Base-by-base conservation (phyloP, 176 grass and related monocot genomes). In the Aegilops umbellulata region DNA sequence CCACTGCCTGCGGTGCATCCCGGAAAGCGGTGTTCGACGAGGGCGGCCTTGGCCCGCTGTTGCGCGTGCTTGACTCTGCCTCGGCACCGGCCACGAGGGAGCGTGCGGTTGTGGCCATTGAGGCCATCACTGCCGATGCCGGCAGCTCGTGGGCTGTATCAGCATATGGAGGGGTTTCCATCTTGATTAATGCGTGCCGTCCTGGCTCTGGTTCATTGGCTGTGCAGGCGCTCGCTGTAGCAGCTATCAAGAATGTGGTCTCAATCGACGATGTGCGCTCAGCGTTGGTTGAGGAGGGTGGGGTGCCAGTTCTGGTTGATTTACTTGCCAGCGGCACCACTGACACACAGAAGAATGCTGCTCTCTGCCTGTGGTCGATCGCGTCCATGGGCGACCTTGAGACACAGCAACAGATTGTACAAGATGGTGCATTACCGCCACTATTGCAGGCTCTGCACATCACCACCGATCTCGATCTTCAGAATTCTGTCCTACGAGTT, bases 1-100 rank as follows among this genome's bases (percentile, higher is more conserved):
- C 85, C 66, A 90, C 86, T 10, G 44, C 94, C 80, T 92, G 92
- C 16, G 60, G 80, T 29, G 86, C 88, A 6, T 90, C 94, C 14
- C 82, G 94, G 60, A 87, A 91, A 75, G 86, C 79, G 9, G 62
- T 94, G 25, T 97, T 97, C 77, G 92, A 94, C 19, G 88, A 97
- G 77, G 94, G 94, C n/a, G 94, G 83, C 57, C 90, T 97, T 15
- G 94, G 92, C 67, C 92, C 92, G 7, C 92, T 97, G 10, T 67
- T 97, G 13, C 94, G 92, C 24, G 83, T 97, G 39, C 84, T 97
- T 2, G 94, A 94, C n/a, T 87, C 92, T 0, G 94, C 80, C 30
- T 82, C 90, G 2, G 46, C 70, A 4, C 58, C 76, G 64, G 74
- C 83, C 41, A 82, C 83, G 8, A 90, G 83, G 29, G 83, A 92